Conservation (phyloP, 495 filamentous ascomycete genomes). For the Niebla homalea region DNA sequence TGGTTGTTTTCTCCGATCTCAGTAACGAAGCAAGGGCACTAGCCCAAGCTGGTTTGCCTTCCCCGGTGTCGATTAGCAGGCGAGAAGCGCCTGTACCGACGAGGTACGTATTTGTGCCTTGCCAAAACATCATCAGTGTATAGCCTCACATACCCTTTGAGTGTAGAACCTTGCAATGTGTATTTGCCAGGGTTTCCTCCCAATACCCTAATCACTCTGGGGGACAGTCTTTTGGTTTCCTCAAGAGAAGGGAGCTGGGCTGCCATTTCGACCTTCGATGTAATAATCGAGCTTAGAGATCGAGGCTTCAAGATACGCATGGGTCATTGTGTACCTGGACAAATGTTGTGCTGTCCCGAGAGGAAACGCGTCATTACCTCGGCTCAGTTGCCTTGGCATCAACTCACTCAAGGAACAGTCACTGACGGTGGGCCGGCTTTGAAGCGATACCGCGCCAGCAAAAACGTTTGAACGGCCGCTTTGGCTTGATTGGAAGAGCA, state of each 20-base stretch:
- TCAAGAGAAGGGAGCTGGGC: slow-evolving; percentile 38
- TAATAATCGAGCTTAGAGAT: neutral
- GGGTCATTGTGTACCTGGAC: too few relatives aligned
- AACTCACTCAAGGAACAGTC: too few relatives aligned
- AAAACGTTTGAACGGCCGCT: too few relatives aligned
- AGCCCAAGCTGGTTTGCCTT: slow-evolving; percentile 50
- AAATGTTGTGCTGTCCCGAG: too few relatives aligned
- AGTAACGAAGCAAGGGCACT: slow-evolving; percentile 48
- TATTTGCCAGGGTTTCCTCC: slow-evolving; percentile 72
- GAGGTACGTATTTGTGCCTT: slow-evolving; percentile 80
- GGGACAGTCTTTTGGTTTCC: slow-evolving; percentile 53
- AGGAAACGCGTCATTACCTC: neutral
- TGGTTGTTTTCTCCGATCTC: slow-evolving; percentile 46
- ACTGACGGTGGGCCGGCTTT: too few relatives aligned
- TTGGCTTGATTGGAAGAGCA: too few relatives aligned
- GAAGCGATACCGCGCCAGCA: too few relatives aligned
- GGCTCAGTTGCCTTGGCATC: slow-evolving; percentile 1
- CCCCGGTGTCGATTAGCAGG: slow-evolving; percentile 69
- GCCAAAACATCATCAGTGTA: neutral
- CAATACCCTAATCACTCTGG: slow-evolving; percentile 57
- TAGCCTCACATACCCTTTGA: neutral
- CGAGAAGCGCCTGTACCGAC: slow-evolving; percentile 54
- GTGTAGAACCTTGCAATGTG: slow-evolving; percentile 33
- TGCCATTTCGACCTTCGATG: slow-evolving; percentile 25
- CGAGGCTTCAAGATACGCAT: too few relatives aligned